Evolutionary conservation across 352 stramenopile genomes (phyloP), one percentile per base, ranked within the genome.

Genomic region (Phytophthora sansomeana): DNA sequence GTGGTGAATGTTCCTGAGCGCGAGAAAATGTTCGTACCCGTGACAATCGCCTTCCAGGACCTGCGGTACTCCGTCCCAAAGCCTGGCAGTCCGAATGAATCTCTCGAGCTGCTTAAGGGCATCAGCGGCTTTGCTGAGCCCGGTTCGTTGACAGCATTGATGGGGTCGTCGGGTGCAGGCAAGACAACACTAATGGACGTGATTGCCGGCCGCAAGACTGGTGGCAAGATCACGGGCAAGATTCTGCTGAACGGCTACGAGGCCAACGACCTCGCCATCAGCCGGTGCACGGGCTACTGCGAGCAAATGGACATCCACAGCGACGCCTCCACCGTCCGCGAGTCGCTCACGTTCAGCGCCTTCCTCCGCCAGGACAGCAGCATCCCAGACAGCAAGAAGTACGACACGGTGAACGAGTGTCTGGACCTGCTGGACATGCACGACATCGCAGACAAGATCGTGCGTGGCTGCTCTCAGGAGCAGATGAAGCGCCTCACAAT

Each of bases 281-380:
- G n/a, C n/a, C n/a, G n/a, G n/a, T n/a, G n/a, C n/a, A n/a, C n/a
- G n/a, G n/a, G n/a, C n/a, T n/a, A n/a, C n/a, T n/a, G n/a, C n/a
- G n/a, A n/a, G n/a, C n/a, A n/a, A n/a, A n/a, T n/a, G n/a, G n/a
- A n/a, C n/a, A n/a, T n/a, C n/a, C n/a, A n/a, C n/a, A n/a, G n/a
- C n/a, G n/a, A n/a, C 73, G 74, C 11, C 67, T 80, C 85, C 1
- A 98, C 93, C 8, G 89, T 93, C 16, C 78, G 90, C 19, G 93
- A 98, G 19, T 41, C 51, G 36, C n/a, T 75, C 7, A 54, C 56
- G 5, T 75, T 75, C 57, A 81, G 44, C 21, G 32, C 35, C 21
- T 65, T 65, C 50, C 47, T 75, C 10, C 67, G 67, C 32, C 73
- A 81, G 59, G 65, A 72, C 30, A 73, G 61, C 36, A 53, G 67